phyloP scores from a whole-genome alignment of 2,329 filamentous ascomycete species.

The Colletotrichum sp. region DNA sequence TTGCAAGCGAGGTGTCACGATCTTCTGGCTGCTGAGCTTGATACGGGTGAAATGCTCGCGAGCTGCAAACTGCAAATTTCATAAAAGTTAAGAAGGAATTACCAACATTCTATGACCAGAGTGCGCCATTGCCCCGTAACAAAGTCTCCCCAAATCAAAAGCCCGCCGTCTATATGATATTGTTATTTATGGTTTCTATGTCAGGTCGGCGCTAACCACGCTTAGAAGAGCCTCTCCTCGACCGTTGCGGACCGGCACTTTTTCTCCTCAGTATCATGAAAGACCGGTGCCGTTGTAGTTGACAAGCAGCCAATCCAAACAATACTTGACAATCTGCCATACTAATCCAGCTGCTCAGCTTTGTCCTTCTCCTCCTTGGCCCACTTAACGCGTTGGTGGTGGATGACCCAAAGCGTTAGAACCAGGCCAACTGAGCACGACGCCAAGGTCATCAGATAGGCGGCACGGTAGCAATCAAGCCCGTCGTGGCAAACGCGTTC shows the following conservation, averaged over 20 bases:
- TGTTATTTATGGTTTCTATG: not conserved
- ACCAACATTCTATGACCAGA: not conserved
- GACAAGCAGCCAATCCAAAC: not conserved
- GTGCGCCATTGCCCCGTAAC: not conserved
- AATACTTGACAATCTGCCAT: not conserved
- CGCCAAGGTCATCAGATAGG: conserved; percentile 79
- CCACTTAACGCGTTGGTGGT: conserved; percentile 53
- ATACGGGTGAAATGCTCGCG: not conserved
- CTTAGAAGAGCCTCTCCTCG: not conserved
- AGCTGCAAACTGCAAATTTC: not conserved
- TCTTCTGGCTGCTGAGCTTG: not conserved
- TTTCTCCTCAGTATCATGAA: not conserved
- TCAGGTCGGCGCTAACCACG: not conserved
- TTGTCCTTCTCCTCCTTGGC: conserved; percentile 39
- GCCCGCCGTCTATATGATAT: not conserved
- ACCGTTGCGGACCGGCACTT: not conserved
- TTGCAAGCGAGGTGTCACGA: not conserved
- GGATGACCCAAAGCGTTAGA: conserved; percentile 74
- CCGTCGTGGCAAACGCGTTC: conserved; percentile 79
- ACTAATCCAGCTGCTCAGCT: conserved; percentile 40
- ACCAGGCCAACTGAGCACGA: conserved; percentile 72
- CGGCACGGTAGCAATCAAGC: conserved; percentile 77
- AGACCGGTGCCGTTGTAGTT: not conserved
- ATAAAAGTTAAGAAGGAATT: not conserved
- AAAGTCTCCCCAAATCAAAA: not conserved